Evolutionary conservation across 2,329 filamentous ascomycete species (phyloP).

Genomic region (Emydomyces testavorans): DNA sequence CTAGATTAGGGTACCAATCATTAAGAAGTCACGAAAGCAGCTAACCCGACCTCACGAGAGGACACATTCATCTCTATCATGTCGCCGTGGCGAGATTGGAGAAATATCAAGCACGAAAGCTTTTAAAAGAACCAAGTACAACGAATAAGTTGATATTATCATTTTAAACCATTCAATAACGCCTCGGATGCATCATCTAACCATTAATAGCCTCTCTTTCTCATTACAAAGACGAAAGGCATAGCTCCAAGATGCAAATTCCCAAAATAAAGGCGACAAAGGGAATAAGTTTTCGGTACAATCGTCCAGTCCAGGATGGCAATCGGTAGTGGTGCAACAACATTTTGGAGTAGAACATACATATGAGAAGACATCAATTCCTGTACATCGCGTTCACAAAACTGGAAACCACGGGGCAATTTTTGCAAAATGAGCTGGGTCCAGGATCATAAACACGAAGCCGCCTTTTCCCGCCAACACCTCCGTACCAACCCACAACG

Average conservation of each 20-base stretch:
- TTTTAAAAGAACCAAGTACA: not conserved
- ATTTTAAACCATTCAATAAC: not conserved
- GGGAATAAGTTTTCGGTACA: slow-evolving; percentile 6
- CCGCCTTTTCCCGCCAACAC: slow-evolving; percentile 8
- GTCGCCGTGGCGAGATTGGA: not conserved
- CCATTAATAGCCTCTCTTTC: not conserved
- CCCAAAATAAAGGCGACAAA: slow-evolving; percentile 4
- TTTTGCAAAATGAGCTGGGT: not conserved
- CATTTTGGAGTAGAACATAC: slow-evolving; percentile 1
- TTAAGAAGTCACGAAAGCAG: no score
- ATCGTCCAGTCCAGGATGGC: slow-evolving; percentile 3
- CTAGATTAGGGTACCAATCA: no score
- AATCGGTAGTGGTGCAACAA: not conserved
- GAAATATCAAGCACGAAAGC: not conserved
- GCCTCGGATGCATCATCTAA: slow-evolving; percentile 5
- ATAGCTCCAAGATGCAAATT: slow-evolving; percentile 3
- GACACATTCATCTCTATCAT: no score
- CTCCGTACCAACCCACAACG: not conserved
- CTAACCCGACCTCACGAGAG: no score
- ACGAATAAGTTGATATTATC: not conserved
- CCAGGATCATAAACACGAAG: slow-evolving; percentile 3
- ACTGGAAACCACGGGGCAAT: not conserved
- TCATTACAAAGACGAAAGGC: slow-evolving; percentile 6
- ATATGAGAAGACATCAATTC: slow-evolving; percentile 2
- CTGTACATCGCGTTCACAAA: slow-evolving; percentile 6